Base-by-base conservation (phyloP, 441 rosid genomes). In the Brassica hybrid region DNA sequence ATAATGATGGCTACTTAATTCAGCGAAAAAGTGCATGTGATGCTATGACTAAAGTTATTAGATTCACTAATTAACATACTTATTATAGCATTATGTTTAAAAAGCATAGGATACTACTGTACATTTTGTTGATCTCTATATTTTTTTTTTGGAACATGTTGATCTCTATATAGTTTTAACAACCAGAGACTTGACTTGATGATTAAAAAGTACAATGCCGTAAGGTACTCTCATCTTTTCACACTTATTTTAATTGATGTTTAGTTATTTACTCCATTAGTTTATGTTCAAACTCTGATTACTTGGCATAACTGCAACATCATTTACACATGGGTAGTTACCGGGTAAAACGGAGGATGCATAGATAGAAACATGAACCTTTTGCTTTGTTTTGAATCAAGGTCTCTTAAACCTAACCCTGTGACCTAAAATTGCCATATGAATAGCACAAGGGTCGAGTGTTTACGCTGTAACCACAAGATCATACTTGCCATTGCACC, bases 41-140 rank as follows among this genome's bases (percentile, higher is more conserved):
- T 62, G n/a, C 48, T 66, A 27, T 32, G 81, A 62, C 65, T 32
- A 8, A 5, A 38, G 38, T 52, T 76, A 80, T 69, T 30, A 48
- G 65, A 64, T 67, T 78, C 43, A 64, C 58, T 61, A 61, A 75
- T 60, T 12, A 9, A 72, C 71, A 57, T 41, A 59, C 66, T 76
- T 80, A 66, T 17, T 60, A 52, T 72, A 72, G 61, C 52, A 75
- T 13, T 74, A 71, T 16, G 63, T 60, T 60, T 38, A 78, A 78
- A 21, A 67, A 74, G 68, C 81, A 80, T 82, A 72, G 86, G 87
- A 82, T 71, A 68, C 85, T 45, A 16, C 59, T 54, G 77, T 79
- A 36, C 76, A 67, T 54, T 67, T 59, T 64, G 68, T 41, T 70
- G 17, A 67, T 74, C 36, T 25, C 67, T 67, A 62, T 64, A 56